Conservation (phyloP, 1,284 basidiomycete species). For the Ceratobasidium papillatum region DNA sequence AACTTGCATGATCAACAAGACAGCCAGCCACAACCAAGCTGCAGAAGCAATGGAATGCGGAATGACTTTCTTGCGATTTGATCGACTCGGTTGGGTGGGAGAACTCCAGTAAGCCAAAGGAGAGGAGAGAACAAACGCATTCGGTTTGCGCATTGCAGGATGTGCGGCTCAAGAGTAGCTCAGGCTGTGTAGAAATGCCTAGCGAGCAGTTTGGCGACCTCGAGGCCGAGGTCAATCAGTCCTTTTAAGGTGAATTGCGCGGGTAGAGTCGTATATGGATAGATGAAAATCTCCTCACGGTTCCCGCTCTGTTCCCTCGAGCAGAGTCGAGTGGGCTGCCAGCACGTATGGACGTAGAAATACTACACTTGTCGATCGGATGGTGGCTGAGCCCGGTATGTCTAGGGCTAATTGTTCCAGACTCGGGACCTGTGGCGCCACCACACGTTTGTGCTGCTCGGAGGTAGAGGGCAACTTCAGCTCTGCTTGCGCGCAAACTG, state of each 20-base stretch:
- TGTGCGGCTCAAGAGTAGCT: no score
- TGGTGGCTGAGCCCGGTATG: conserved; percentile 1
- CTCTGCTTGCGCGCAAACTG: background rate
- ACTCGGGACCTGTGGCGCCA: background rate
- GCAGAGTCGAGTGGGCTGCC: conserved; percentile 1
- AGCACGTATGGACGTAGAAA: background rate
- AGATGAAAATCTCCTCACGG: background rate
- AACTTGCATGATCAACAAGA: no score
- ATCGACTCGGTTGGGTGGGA: background rate
- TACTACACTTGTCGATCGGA: background rate
- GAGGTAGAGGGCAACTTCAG: background rate
- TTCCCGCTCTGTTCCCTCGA: no score
- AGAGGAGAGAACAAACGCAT: background rate
- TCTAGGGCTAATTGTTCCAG: background rate
- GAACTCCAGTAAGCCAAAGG: background rate
- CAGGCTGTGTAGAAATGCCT: no score
- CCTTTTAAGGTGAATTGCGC: background rate
- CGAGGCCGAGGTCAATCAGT: background rate
- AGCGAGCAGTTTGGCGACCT: no score
- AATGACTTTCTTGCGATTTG: no score
- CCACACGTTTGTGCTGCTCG: background rate
- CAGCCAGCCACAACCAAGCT: no score
- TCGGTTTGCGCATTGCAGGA: no score
- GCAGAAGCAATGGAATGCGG: no score
- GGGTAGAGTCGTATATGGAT: background rate